phyloP scores from a whole-genome alignment of 1,139 yeast genomes.

The Blastobotrys elegans region DNA sequence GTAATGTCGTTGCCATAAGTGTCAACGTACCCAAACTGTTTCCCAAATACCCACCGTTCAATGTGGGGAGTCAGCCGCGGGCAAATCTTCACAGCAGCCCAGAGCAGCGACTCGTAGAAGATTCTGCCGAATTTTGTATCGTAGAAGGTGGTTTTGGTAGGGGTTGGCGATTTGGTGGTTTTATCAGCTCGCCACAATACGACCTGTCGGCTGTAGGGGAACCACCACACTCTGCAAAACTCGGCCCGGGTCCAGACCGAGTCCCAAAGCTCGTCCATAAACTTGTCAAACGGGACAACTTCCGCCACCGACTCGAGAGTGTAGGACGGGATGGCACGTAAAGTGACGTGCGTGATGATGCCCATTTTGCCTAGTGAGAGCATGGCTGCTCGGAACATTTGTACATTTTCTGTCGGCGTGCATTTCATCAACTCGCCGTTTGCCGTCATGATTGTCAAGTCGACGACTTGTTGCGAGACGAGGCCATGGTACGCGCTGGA shows the following conservation, averaged over 20 bases:
- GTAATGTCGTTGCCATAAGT: constrained; percentile 60
- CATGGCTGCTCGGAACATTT: constrained; percentile 77
- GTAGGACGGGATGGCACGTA: constrained; percentile 79
- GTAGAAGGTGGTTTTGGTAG: constrained; percentile 81
- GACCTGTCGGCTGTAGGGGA: constrained; percentile 83
- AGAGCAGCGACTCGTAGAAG: constrained; percentile 72
- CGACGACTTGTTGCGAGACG: constrained; percentile 82
- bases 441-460: constrained; percentile 60
- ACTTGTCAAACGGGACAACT: constrained; percentile 68
- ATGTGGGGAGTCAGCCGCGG: constrained; percentile 79
- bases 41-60: constrained; percentile 76
- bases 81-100: constrained; percentile 67
- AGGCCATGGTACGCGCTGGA: constrained; percentile 90
- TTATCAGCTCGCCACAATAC: constrained; percentile 87
- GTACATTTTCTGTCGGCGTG: constrained; percentile 61
- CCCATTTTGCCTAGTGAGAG: constrained; percentile 91
- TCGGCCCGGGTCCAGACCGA: constrained; percentile 85
- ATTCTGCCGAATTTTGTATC: constrained; percentile 73
- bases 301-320: constrained; percentile 79
- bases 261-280: constrained; percentile 57
- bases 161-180: constrained; percentile 52
- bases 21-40: constrained; percentile 73
- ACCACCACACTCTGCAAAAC: constrained; percentile 95
- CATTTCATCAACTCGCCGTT: constrained; percentile 65
- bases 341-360: constrained; percentile 78